Base-by-base conservation (phyloP, 2,329 filamentous ascomycete genomes). In the Penicillium olsonii region DNA sequence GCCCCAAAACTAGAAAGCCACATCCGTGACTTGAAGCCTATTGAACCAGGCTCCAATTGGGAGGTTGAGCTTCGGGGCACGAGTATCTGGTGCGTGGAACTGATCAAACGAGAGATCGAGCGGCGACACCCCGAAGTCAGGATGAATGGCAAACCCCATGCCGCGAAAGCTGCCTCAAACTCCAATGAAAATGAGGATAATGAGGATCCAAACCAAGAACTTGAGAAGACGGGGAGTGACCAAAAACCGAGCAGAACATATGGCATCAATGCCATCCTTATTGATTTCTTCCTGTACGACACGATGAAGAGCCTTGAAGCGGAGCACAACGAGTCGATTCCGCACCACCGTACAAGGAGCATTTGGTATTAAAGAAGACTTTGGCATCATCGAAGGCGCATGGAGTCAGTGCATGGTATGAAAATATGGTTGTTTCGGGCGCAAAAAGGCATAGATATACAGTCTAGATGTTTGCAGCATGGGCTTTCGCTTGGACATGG, bases 281-380 rank as follows among this genome's bases (percentile, higher is more conserved):
- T 99, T 55, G 94, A 99, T 71, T 99, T 97, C 73, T 96, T 96
- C 70, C 76, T 99, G 47, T 99, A 99, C 67, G 94, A 99, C 73
- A 84, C 87, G 15, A 91, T 94, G 74, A 99, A 97, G 70, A 87
- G 90, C 65, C 70, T 88, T 66, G 92, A 97, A 69, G 76, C 74
- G 68, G 77, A 57, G 77, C 84, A 44, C 69, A 60, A 67, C 53
- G 75, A 74, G 53, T 67, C 67, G 27, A 82, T 90, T 53, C 89
- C 90, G 5, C 91, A 96, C 72, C 92, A 96, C 72, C 81, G 92
- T 56, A 96, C 92, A 37, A 83, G 92, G 67, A 95, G 90, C 65
- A 96, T 96, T 54, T 96, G 92, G 92, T 96, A 96, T 70, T 96
- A 61, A 71, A 20, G 33, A 11, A 35, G 15, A 15, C n/a, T 31